Evolutionary conservation across 2,329 filamentous ascomycete species (phyloP), one percentile per base, ranked within the genome.

Genomic region (Chrysoporthe austroafricana): DNA sequence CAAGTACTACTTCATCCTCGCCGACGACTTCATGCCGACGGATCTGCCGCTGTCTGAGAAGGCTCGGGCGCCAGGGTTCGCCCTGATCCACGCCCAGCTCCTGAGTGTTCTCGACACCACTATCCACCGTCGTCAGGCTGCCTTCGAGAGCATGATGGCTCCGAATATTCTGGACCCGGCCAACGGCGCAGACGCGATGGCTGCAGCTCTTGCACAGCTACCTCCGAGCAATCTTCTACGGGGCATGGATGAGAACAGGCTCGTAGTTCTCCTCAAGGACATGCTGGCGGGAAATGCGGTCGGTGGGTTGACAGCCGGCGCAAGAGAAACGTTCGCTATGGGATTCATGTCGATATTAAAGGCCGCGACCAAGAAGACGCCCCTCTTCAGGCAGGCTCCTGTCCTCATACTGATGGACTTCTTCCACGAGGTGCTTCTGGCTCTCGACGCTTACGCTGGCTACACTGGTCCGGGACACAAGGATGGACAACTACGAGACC

Each of bases 331-430:
- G 0, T 96, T 96, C 77, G 91, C 91, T 3, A 87, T 91, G 71
- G 86, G 90, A 0, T 95, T 96, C 77, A 88, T 89, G 73, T 82
- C 84, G 36, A 81, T 96, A 39, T 83, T 96, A 75, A 93, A 91
- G 76, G 89, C 90, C 0, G 88, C 91, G 1, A 89, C 93, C 1
- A 88, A 90, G 71, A 89, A 87, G 71, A 94, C 91, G 0, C 94
- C 93, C 0, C 84, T 92, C 65, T 97, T 91, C 76, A 90, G 96
- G 76, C 92, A 93, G 75, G 88, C 88, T 70, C 91, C 93, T 21
- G 96, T 93, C 77, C 96, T 96, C 76, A 91, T 93, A 11, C 83
- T 97, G n/a, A 95, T 94, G 75, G 94, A 97, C 77, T 94, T 97
- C 71, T 81, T 97, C 36, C 93, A 97, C 75, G 94, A 97, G 78